Conservation (phyloP, 2,329 filamentous ascomycete species). For the Ceratocystis colombiana region DNA sequence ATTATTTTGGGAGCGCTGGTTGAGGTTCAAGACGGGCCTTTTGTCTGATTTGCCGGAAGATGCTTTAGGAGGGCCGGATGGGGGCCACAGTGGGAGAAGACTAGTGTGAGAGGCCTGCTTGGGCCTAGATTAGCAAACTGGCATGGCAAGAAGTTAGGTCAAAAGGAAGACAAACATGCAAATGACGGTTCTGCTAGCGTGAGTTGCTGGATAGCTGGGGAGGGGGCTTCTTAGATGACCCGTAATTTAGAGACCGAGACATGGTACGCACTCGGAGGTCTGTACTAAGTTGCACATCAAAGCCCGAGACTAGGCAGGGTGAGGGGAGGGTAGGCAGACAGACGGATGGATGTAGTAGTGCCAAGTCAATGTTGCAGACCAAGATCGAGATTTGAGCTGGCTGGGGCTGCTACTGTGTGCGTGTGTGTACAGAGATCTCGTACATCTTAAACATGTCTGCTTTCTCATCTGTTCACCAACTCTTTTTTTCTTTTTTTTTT, state of each 20-base stretch:
- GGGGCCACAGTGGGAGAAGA: neutral
- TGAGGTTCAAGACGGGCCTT: constrained; percentile 14
- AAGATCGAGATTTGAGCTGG: neutral
- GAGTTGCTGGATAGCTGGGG: too few species aligned
- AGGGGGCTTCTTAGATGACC: too few species aligned
- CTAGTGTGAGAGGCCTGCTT: neutral
- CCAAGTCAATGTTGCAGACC: neutral
- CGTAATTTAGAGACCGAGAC: neutral
- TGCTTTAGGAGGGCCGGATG: neutral
- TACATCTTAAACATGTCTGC: neutral
- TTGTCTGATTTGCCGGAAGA: constrained; percentile 9
- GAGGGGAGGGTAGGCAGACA: neutral
- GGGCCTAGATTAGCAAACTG: too few species aligned
- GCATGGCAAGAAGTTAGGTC: too few species aligned
- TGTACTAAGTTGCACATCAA: neutral
- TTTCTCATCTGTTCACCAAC: too few species aligned
- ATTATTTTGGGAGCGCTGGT: neutral
- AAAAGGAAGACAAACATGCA: too few species aligned
- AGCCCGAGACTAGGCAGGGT: neutral
- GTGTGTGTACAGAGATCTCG: constrained; percentile 2
- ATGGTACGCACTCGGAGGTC: neutral
- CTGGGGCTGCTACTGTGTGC: neutral
- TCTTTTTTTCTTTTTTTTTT: too few species aligned
- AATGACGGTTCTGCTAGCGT: too few species aligned
- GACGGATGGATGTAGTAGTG: constrained; percentile 1